A percentile compares a stretch with the other conserved stretches of the same genome.
These are phyloP conservation scores for Teratosphaeria zuluensis DNA, from an alignment of 2,329 filamentous ascomycete species.

Conservation along the genomic window DNA sequence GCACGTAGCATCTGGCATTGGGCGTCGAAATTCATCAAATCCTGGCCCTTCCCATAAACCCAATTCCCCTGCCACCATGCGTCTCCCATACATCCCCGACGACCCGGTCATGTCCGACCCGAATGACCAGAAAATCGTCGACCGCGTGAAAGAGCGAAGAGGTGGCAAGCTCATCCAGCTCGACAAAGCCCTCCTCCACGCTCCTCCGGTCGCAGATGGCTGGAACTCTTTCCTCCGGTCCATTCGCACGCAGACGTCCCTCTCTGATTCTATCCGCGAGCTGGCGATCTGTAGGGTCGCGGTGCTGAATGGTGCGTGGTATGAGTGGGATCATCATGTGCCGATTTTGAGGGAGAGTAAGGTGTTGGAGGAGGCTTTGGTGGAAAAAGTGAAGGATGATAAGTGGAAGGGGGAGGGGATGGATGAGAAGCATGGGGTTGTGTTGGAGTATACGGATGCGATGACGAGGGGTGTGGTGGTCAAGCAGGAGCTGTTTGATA, in stretches of 20 bases:
- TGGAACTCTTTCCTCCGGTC: conserved; percentile 50
- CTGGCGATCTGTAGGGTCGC: conserved; percentile 74
- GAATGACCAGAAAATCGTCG: conserved; percentile 42
- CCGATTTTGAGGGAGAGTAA: conserved; percentile 57
- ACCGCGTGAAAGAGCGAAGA: conserved; percentile 42
- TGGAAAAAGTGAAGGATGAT: conserved; percentile 34
- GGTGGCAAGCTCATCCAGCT: conserved; percentile 43
- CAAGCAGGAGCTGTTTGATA: conserved; percentile 55
- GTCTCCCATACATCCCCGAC: conserved; percentile 44
- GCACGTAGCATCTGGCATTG: not conserved
- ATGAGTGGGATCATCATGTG: conserved; percentile 74
- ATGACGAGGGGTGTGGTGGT: conserved; percentile 72
- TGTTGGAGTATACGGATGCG: conserved; percentile 66
- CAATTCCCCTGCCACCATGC: conserved; percentile 31
- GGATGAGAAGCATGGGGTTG: conserved; percentile 54
- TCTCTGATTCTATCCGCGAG: conserved; percentile 53
- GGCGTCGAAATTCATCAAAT: not conserved
- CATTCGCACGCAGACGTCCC: conserved; percentile 44
- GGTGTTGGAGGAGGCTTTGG: conserved; percentile 43
- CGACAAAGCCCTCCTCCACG: conserved; percentile 45
- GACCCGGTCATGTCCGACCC: conserved; percentile 37
- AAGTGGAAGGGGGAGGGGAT: conserved; percentile 36
- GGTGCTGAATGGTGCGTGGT: conserved; percentile 70
- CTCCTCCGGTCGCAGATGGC: conserved; percentile 46
- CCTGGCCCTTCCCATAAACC: not conserved